Base-by-base conservation (phyloP, 768 basidiomycete species). In the Hygrophorus russula region DNA sequence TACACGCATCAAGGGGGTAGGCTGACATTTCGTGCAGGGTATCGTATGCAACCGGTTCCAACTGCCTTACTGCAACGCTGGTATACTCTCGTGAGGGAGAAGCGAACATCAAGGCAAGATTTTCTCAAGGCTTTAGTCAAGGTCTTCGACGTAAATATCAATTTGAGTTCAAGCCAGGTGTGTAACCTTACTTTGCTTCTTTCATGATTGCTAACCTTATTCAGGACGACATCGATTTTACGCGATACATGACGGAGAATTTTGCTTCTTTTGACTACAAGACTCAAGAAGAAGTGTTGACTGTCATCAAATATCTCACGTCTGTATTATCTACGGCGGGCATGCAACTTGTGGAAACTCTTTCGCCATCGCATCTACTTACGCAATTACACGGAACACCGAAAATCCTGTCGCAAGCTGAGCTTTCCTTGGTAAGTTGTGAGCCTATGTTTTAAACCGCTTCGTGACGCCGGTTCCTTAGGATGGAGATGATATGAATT, bases 241-340 rank as follows among this genome's bases (percentile, higher is more conserved):
- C 73, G 3, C 81, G 92, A 43, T 99, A 91, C 63, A 86, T 97
- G 77, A 82, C 89, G 0, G 96, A 98, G 58, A 97, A 97, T 55
- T 82, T 98, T 46, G 74, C 92, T 0, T 68, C 82, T 0, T 77
- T 99, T 47, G 92, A 98, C 28, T 98, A 93, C 69, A 97, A 91
- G 66, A 88, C 89, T 0, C 82, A 85, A 53, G 96, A 99, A 60
- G 96, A 98, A 62, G 80, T 83, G 4, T 65, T 97, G 41, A 80
- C 84, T 4, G 80, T 97, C 17, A 76, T 96, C 56, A 85, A 83
- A 47, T 72, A 74, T 43, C 69, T 93, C 44, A 90, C 87, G 7
- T 64, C 73, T 13, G 70, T 83, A 17, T 69, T 89, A 36, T 92
- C 83, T 1, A 84, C 80, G 2, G 74, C 76, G 8, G 94, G 86